phyloP scores from a whole-genome alignment of 768 basidiomycete species.

The Clitopilus hobsonii region DNA sequence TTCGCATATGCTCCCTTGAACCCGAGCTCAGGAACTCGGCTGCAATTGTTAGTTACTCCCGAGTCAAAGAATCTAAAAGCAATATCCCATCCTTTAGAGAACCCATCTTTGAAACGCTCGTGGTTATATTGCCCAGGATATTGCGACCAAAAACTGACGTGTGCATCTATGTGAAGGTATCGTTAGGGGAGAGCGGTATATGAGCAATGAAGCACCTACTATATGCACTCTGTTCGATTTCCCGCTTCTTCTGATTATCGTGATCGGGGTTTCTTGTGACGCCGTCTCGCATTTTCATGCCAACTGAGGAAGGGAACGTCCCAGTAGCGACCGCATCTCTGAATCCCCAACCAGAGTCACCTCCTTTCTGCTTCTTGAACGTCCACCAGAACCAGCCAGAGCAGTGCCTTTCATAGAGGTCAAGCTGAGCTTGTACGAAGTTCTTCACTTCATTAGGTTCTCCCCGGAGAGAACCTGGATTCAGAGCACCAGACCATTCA shows the following conservation, averaged over 20 bases:
- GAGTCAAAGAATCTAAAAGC: constrained; percentile 49
- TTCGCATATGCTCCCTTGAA: constrained; percentile 60
- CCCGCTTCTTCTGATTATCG: constrained; percentile 22
- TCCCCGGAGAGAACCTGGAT: constrained; percentile 50
- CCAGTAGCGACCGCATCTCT: constrained; percentile 58
- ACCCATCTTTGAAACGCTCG: constrained; percentile 64
- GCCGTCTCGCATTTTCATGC: constrained; percentile 23
- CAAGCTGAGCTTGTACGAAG: constrained; percentile 62
- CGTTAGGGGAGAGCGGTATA: background rate
- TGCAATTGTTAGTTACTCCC: constrained; percentile 12
- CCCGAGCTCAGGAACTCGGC: constrained; percentile 51
- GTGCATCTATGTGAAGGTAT: constrained; percentile 21
- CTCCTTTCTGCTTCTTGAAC: constrained; percentile 60
- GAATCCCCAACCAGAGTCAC: constrained; percentile 75
- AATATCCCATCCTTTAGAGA: constrained; percentile 68
- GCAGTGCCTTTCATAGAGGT: constrained; percentile 56
- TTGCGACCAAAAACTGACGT: constrained; percentile 38
- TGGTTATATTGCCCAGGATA: constrained; percentile 60
- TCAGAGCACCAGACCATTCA: constrained; percentile 77
- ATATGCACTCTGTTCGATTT: constrained; percentile 14
- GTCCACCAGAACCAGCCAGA: constrained; percentile 87
- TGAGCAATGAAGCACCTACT: background rate
- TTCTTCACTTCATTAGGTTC: constrained; percentile 29
- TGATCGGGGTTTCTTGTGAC: constrained; percentile 17
- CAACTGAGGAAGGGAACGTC: constrained; percentile 54